These are phyloP conservation scores for Colletotrichum lindemuthianum DNA, from an alignment of 2,329 filamentous ascomycete genomes.

Conservation along the genomic window DNA sequence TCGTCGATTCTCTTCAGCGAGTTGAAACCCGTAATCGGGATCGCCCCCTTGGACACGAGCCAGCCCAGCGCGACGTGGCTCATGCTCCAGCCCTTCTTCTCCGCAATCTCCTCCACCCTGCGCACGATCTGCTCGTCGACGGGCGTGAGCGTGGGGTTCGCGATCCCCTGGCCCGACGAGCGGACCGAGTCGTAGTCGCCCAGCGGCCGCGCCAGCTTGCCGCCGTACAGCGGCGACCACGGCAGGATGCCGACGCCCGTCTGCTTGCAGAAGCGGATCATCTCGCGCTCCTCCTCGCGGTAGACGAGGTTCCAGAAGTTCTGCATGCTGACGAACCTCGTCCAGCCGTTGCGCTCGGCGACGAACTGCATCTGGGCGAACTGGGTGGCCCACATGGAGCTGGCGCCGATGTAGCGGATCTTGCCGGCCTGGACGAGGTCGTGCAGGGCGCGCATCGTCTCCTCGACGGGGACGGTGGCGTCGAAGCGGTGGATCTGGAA, in stretches of 20 bases:
- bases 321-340: conserved; percentile 68
- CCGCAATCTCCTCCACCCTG: conserved; percentile 30
- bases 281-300: conserved; percentile 66
- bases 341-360: conserved; percentile 64
- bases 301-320: conserved; percentile 65
- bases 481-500: conserved; percentile 72
- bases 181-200: conserved; percentile 3
- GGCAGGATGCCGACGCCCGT: conserved; percentile 50
- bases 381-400: conserved; percentile 32
- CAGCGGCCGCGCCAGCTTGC: conserved; percentile 18
- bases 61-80: conserved; percentile 32
- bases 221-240: conserved; percentile 31
- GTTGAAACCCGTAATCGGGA: conserved; percentile 33
- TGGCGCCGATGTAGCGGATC: conserved; percentile 48
- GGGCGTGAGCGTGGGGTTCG: conserved; percentile 3
- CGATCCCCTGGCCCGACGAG: neutral
- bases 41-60: conserved; percentile 27
- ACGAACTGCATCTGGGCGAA: conserved; percentile 55
- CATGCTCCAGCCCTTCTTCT: conserved; percentile 32
- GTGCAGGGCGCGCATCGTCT: conserved; percentile 71
- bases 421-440: conserved; percentile 67
- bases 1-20: conserved; percentile 29
- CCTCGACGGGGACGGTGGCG: conserved; percentile 59
- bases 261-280: conserved; percentile 52
- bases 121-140: conserved; percentile 26